Evolutionary conservation across 1,284 basidiomycete species (phyloP).

Genomic region (Cystobasidium sp.): DNA sequence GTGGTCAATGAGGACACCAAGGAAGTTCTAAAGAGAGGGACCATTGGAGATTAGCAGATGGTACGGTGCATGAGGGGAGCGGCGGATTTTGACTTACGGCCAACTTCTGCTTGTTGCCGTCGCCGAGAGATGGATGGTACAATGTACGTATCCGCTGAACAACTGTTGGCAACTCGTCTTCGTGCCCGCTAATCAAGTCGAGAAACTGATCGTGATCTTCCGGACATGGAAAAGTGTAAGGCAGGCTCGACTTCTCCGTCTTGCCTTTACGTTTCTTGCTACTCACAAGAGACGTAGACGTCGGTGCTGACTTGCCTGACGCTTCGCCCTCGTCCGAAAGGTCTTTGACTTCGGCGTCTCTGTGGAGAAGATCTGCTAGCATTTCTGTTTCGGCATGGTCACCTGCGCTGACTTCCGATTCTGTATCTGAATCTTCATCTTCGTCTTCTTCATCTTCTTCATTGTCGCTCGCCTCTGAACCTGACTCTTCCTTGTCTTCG

Average conservation of each 20-base stretch:
- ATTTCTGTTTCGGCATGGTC: slow-evolving; percentile 53
- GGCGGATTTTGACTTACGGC: slow-evolving; percentile 64
- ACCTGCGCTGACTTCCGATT: slow-evolving; percentile 61
- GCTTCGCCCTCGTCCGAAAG: slow-evolving; percentile 53
- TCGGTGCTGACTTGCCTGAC: neutral
- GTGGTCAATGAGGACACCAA: slow-evolving; percentile 87
- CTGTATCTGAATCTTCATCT: slow-evolving; percentile 54
- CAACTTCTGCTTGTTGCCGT: slow-evolving; percentile 89
- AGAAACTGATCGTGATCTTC: slow-evolving; percentile 84
- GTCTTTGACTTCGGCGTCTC: slow-evolving; percentile 50
- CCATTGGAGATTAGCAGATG: no score
- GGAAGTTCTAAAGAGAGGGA: slow-evolving; percentile 64
- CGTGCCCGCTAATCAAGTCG: slow-evolving; percentile 71
- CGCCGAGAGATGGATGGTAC: slow-evolving; percentile 85
- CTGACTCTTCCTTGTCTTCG: slow-evolving; percentile 67
- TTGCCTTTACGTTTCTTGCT: neutral
- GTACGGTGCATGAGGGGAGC: neutral
- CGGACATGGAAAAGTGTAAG: slow-evolving; percentile 91
- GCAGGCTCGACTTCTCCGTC: slow-evolving; percentile 60
- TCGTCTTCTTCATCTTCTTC: slow-evolving; percentile 51
- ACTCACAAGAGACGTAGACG: neutral
- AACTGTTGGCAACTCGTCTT: slow-evolving; percentile 72
- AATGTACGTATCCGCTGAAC: slow-evolving; percentile 88
- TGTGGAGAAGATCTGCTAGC: slow-evolving; percentile 43
- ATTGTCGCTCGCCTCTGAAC: slow-evolving; percentile 59